Base-by-base conservation (phyloP, 2,329 filamentous ascomycete species). In the Sphaerulina vaccinii region DNA sequence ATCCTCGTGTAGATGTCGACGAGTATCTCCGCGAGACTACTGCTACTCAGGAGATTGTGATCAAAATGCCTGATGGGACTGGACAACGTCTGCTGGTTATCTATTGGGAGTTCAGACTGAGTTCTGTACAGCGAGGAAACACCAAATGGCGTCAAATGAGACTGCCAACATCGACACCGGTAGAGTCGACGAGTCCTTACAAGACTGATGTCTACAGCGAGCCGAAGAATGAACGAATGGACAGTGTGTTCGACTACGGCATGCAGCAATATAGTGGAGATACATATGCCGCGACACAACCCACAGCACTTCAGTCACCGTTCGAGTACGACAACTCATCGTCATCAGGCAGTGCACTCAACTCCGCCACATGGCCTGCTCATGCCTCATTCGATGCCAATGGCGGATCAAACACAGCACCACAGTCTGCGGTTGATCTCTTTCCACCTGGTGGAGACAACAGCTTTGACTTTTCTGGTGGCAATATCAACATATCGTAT, bases 31-130 rank as follows among this genome's bases (percentile, higher is more conserved):
- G 65, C 24, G 58, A 65, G 3, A 65, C 76, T 36, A 73, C 68
- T 1, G 74, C 71, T 3, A 65, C 69, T 3, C 73, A 76, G 50
- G 73, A 76, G 42, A 63, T 76, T 22, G 70, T 69, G 27, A 69
- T 71, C 10, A 58, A 64, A 7, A 46, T 50, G 56, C 52, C 63
- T 4, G 63, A 65, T 4, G 58, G 61, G 18, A 61, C 60, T 1
- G 57, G 63, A 19, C 60, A 68, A 27, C 52, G 58, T n/a, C 49
- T 67, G 2, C 51, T 68, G 38, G 52, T 67, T 13, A 60, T 67
- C 33, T 56, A 56, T 51, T 65, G 67, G 64, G 55, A 53, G 23
- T 67, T 67, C 49, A 54, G 62, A 27, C 57, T 62, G 11, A 64
- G 61, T 2, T 59, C 19, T 2, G 50, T 32, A 5, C 40, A 38